phyloP scores from a whole-genome alignment of 371 early-diverging fungal species.

The Zychaea mexicana region DNA sequence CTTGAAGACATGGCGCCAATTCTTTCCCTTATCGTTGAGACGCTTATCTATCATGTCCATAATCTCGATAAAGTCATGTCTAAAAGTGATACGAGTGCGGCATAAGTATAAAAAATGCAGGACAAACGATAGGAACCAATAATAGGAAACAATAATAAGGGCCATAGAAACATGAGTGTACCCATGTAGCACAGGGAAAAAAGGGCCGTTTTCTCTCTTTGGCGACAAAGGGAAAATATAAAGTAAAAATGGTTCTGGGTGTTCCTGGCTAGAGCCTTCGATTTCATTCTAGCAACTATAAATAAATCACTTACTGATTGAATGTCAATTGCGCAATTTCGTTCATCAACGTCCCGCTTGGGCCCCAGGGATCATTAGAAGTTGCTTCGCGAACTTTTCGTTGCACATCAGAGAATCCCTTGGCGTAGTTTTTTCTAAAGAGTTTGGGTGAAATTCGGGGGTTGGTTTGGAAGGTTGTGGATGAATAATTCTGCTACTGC shows the following conservation, averaged over 20 bases:
- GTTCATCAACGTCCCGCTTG: slow-evolving; percentile 84
- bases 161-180: neutral
- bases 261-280: neutral
- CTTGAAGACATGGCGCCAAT: slow-evolving; percentile 99
- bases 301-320: slow-evolving; percentile 69
- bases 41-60: slow-evolving; percentile 98
- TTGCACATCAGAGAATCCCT: slow-evolving; percentile 95
- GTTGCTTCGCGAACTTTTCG: slow-evolving; percentile 95
- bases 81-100: too few species aligned
- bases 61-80: slow-evolving; percentile 90
- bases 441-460: neutral
- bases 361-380: slow-evolving; percentile 89
- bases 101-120: too few species aligned
- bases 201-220: neutral
- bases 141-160: neutral
- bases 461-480: too few species aligned
- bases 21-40: slow-evolving; percentile 94
- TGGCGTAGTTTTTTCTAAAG: slow-evolving; percentile 91
- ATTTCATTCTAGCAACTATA: neutral
- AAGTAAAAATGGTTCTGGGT: too few species aligned
- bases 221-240: neutral
- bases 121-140: too few species aligned
- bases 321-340: slow-evolving; percentile 89
- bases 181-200: neutral
- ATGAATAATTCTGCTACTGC: neutral